Conservation (phyloP, 2,329 filamentous ascomycete species). For the Xylaria sp. region DNA sequence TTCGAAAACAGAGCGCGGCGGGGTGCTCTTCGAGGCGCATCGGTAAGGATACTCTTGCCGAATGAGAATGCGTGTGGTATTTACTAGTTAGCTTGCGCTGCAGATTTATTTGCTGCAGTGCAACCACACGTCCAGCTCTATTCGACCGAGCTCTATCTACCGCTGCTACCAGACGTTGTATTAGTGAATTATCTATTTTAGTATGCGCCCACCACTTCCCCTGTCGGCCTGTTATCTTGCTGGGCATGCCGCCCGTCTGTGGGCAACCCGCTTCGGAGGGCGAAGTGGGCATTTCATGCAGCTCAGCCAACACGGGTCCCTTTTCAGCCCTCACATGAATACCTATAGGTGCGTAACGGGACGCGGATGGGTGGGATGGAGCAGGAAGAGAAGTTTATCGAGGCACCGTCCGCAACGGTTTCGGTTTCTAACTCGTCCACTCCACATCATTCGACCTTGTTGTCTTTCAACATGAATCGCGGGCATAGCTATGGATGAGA, state of each 20-base stretch:
- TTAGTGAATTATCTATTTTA: background rate
- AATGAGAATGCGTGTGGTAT: background rate
- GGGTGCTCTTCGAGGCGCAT: background rate
- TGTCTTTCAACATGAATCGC: background rate
- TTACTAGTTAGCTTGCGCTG: background rate
- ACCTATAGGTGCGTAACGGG: background rate
- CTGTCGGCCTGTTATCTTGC: background rate
- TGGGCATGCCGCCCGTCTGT: background rate
- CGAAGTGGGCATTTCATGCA: slow-evolving; percentile 10
- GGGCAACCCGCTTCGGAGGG: background rate
- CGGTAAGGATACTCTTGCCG: background rate
- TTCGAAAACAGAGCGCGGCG: background rate
- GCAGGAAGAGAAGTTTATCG: background rate
- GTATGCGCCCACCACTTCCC: background rate
- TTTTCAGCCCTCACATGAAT: background rate
- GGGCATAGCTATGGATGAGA: slow-evolving; percentile 20
- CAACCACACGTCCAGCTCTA: slow-evolving; percentile 5
- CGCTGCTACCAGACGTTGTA: background rate
- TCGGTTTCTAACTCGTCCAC: background rate
- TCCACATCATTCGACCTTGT: background rate
- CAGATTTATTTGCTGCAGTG: slow-evolving; percentile 14
- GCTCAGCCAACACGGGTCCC: background rate
- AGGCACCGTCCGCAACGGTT: background rate
- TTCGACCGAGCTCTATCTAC: background rate
- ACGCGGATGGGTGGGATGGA: background rate